Percentiles rank a stretch among this genome's conserved stretches.
Evolutionary conservation across 2,329 filamentous ascomycete genomes (phyloP).

Genomic region (Talaromyces sp.): DNA sequence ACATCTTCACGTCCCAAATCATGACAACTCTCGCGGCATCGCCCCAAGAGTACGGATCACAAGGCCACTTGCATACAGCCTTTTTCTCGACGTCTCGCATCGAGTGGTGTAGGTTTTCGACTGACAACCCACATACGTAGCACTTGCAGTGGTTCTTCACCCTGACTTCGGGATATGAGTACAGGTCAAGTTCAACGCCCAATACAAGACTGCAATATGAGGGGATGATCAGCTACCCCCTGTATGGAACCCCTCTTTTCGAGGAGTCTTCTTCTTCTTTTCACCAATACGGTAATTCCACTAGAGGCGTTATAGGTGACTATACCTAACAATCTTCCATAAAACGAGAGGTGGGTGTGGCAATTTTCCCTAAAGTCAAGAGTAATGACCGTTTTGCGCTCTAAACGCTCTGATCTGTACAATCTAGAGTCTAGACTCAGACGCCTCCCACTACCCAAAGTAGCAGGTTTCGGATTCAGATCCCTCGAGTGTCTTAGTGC

Average conservation of each 20-base stretch:
- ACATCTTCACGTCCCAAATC: neutral
- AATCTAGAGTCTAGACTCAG: constrained; percentile 1
- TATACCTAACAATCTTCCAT: neutral
- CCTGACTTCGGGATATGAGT: neutral
- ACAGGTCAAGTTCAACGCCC: neutral
- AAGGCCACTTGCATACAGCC: constrained; percentile 1
- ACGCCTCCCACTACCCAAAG: neutral
- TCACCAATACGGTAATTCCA: neutral
- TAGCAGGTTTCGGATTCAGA: constrained; percentile 1
- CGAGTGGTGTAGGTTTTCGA: neutral
- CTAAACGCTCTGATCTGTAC: neutral
- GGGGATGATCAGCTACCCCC: constrained; percentile 5
- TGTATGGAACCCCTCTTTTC: neutral
- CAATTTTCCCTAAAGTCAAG: neutral
- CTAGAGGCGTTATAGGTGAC: neutral
- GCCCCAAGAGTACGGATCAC: neutral
- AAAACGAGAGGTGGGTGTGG: neutral
- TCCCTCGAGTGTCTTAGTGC: neutral
- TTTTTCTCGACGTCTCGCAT: neutral
- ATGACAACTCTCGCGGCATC: neutral
- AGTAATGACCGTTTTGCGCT: constrained; percentile 1
- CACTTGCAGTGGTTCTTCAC: neutral
- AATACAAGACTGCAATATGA: neutral
- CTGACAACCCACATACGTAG: neutral
- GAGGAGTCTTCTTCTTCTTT: neutral